A percentile compares a stretch with the other conserved stretches of the same genome.
phyloP scores from a whole-genome alignment of 2,329 filamentous ascomycete genomes.

The Colletotrichum coccodes region DNA sequence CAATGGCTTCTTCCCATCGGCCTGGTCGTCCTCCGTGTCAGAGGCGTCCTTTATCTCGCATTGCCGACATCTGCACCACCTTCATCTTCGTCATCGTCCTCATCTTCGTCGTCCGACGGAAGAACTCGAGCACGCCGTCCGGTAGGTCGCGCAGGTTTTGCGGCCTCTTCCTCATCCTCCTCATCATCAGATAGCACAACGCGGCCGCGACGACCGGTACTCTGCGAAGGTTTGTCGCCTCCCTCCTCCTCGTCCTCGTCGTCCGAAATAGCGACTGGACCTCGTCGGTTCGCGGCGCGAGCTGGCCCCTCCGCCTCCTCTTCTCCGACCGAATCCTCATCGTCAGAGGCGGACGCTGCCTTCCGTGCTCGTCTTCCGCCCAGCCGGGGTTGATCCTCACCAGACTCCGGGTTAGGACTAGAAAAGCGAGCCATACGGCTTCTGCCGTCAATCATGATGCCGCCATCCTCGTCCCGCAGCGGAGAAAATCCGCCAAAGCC shows the following conservation, averaged over 20 bases:
- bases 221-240: conserved; percentile 1
- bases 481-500: conserved; percentile 23
- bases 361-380: conserved; percentile 40
- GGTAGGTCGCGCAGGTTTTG: background rate
- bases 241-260: conserved; percentile 36
- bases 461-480: conserved; percentile 25
- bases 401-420: conserved; percentile 40
- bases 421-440: conserved; percentile 39
- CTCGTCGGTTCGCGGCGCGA: background rate
- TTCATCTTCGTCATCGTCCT: conserved; percentile 32
- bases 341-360: conserved; percentile 34
- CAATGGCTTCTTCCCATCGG: background rate
- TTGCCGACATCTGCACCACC: conserved; percentile 11
- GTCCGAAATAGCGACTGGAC: conserved; percentile 34
- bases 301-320: conserved; percentile 33
- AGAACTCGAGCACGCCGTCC: conserved; percentile 17
- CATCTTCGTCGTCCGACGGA: conserved; percentile 15
- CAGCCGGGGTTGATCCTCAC: background rate
- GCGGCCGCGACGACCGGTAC: conserved; percentile 31
- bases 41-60: background rate
- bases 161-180: conserved; percentile 12
- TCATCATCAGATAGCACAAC: conserved; percentile 38
- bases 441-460: conserved; percentile 20
- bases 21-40: background rate
- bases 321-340: conserved; percentile 39